Base-by-base conservation (phyloP, 495 filamentous ascomycete genomes). In the Aspergillus hancockii region DNA sequence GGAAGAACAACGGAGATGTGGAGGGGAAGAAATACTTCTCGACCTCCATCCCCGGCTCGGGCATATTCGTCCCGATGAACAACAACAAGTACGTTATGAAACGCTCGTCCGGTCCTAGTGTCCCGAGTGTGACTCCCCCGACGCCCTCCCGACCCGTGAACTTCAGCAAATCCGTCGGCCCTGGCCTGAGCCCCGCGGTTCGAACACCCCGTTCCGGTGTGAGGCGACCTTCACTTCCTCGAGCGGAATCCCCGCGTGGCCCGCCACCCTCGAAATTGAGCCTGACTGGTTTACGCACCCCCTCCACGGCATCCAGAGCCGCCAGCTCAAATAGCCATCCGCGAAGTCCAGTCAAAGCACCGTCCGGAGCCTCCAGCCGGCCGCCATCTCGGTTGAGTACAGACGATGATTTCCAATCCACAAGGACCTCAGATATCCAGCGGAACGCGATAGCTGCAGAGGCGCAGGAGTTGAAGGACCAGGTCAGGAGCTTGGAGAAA, bases 1-100 rank as follows among this genome's bases (percentile, higher is more conserved):
- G 94, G 32, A 98, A 99, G 79, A 99, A 99, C 68, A 93, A 81
- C 64, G 94, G 94, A 36, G 93, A 96, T 76, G 95, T 99, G 49
- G 94, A 99, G 61, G 95, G 94, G 23, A 70, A 69, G 41, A 74
- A 72, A 47, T 98, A 98, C 75, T 98, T 98, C 68, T 81, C 79
- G 4, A 96, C 95, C 8, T 82, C 84, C 2, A 75, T 85, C 36
- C 82, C 88, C 13, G 90, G 90, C 30, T 85, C 93, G 8, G 94
- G 94, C 31, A 98, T 99, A 66, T 99, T 99, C 68, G 83, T 99
- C 6, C 95, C 94, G 12, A 82, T 96, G 54, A 88, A 89, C 72
- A 93, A 93, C 70, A 88, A 88, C 45, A 81, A 83, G 62, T 93
- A 90, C 81, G 57, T 88, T 83, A 61, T 84, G 79, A 45, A 80